Percentiles rank a stretch among this genome's conserved stretches.
Evolutionary conservation across 805 yeast genomes (phyloP).

Genomic region (Pichia nakasei): DNA sequence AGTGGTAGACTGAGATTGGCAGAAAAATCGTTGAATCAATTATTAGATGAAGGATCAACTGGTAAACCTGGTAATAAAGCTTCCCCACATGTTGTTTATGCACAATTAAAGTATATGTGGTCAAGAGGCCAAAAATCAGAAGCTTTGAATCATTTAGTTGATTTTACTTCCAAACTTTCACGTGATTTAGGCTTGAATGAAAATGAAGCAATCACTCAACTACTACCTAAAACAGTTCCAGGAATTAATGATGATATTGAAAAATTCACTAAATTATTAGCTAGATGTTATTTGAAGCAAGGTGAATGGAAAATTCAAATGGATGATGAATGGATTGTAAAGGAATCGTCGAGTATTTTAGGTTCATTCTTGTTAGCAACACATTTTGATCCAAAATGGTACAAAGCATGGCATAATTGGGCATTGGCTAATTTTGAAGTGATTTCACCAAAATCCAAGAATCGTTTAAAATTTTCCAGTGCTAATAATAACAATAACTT

Average conservation of each 20-base stretch:
- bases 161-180: slow-evolving; percentile 85
- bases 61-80: slow-evolving; percentile 51
- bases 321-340: slow-evolving; percentile 71
- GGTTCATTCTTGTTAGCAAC: slow-evolving; percentile 93
- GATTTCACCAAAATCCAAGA: slow-evolving; percentile 46
- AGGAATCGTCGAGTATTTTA: slow-evolving; percentile 64
- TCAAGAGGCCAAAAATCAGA: slow-evolving; percentile 83
- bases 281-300: slow-evolving; percentile 92
- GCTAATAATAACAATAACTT: not conserved
- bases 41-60: slow-evolving; percentile 56
- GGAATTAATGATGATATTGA: slow-evolving; percentile 69
- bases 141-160: slow-evolving; percentile 78
- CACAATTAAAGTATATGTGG: slow-evolving; percentile 96
- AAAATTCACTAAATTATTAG: slow-evolving; percentile 75
- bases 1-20: slow-evolving; percentile 89
- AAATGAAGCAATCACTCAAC: slow-evolving; percentile 79
- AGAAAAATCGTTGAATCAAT: slow-evolving; percentile 76
- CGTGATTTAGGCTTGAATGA: slow-evolving; percentile 82
- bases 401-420: slow-evolving; percentile 99
- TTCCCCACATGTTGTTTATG: slow-evolving; percentile 95
- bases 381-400: slow-evolving; percentile 88
- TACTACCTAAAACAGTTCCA: slow-evolving; percentile 64
- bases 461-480: slow-evolving; percentile 12
- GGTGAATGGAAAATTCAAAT: slow-evolving; percentile 96
- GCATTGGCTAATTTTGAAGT: slow-evolving; percentile 97